Evolutionary conservation across 2,329 filamentous ascomycete species (phyloP), one percentile per base, ranked within the genome.

Genomic region (Chaetomiaceae sp.): DNA sequence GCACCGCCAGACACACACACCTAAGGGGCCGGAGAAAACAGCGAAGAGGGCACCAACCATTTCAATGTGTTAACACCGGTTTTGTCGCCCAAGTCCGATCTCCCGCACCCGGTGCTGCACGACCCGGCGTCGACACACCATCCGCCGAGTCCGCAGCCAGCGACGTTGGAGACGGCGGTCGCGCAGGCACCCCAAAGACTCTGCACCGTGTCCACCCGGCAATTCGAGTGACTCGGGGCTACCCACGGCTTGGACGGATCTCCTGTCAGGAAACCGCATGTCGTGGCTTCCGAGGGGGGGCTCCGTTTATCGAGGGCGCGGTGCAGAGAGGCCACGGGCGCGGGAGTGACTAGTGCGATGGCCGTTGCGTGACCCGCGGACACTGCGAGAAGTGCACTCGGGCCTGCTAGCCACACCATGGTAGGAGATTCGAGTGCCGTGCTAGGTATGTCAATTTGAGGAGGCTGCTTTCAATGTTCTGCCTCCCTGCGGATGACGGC

Each of bases 161-260:
- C 59, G 1, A 65, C 66, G 0, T 55, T 35, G 4, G 62, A 47
- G 2, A 69, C 64, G 0, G 59, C 62, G 0, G 60, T 64, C 1
- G 66, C 65, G 40, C 66, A 70, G 56, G 70, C 67, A 0, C 68
- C 67, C 66, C 67, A 70, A 4, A 70, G 54, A 0, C 59, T 62
- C 11, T 63, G 58, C 3, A 45, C 26, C 0, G 58, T 60, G 43
- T 70, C 65, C 1, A 69, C 55, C 6, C 65, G 65, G 45, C 65
- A 69, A 51, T 65, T 59, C 35, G 54, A 69, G 0, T 64, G 67
- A 0, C 48, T 20, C 3, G 62, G 53, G 0, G 68, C 65, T 0
- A 62, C 64, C 17, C 65, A 57, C 2, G 56, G 44, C 11, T 52
- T 45, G 1, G 53, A 38, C 1, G 58, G 52, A 19, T 69, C 56